Percentiles rank a stretch among this genome's conserved stretches.
These are phyloP conservation scores for Phytophthora citricola DNA, from an alignment of 352 stramenopile species.

Conservation along the genomic window DNA sequence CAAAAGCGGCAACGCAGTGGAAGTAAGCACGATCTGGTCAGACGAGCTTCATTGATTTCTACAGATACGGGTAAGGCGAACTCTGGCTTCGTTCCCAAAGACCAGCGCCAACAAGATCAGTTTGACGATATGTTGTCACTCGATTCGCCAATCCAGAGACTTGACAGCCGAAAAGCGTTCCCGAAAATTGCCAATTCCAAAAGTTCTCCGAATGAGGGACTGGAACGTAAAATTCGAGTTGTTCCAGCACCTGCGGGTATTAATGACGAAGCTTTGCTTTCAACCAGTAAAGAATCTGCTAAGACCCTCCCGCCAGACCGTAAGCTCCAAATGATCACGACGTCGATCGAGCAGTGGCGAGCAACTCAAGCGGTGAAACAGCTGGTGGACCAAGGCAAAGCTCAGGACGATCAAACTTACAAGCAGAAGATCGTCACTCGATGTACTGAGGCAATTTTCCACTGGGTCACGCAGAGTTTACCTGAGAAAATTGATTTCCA, in stretches of 20 bases:
- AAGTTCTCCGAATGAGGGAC: background rate
- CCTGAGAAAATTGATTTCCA: conserved; percentile 35
- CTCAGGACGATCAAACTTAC: conserved; percentile 27
- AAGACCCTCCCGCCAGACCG: conserved; percentile 7
- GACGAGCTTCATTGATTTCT: conserved; percentile 14
- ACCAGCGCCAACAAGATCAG: conserved; percentile 30
- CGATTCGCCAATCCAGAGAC: conserved; percentile 17
- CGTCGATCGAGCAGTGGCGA: conserved; percentile 55
- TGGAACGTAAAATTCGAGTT: no score
- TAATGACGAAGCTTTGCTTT: background rate
- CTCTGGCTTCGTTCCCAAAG: background rate
- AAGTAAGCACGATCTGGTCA: conserved; percentile 10
- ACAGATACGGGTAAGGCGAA: no score
- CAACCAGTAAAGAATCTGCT: background rate
- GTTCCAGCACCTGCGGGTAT: no score
- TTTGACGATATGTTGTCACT: conserved; percentile 60
- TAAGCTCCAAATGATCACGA: conserved; percentile 41
- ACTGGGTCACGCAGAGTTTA: conserved; percentile 50
- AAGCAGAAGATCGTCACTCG: conserved; percentile 33
- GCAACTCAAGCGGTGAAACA: conserved; percentile 41
- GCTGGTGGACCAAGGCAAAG: conserved; percentile 35
- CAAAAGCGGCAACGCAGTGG: conserved; percentile 8
- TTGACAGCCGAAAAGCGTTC: background rate
- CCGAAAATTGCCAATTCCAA: background rate
- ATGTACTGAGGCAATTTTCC: conserved; percentile 54